Base-by-base conservation (phyloP, 2,329 filamentous ascomycete species). In the Aureobasidium melanogenum region DNA sequence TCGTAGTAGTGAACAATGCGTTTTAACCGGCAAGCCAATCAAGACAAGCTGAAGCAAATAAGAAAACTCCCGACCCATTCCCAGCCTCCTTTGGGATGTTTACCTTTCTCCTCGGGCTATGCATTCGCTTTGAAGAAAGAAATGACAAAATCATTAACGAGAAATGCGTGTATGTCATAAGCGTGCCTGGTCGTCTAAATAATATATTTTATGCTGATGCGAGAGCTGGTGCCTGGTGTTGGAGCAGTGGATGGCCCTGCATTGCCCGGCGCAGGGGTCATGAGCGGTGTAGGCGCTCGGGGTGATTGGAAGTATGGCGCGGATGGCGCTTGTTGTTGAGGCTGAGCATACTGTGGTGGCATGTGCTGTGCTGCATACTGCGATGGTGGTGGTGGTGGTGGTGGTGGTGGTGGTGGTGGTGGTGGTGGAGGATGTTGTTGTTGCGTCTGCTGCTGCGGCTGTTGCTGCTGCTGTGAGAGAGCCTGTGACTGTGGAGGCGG, bases 151-250 rank as follows among this genome's bases (percentile, higher is more conserved):
- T 26, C 30, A 41, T 28, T 32, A 57, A 56, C 28, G 26, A 22
- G 28, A 43, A 56, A 41, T 54, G 50, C 50, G 50, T 54, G 41
- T 22, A 38, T 56, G 52, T 56, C 52, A 56, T 56, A n/a, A 56
- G 36, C 36, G 50, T 54, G 36, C 36, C 28, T 54, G 36, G 19
- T 54, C 36, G 36, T 39, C 50, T 59, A 59, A 65, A 73, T 73
- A 41, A 73, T 73, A 60, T 73, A 71, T 63, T 70, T 68, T 62
- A 73, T 73, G 63, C 70, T 72, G 62, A 73, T 73, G 62, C 72
- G 54, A 48, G 63, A 64, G 17, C 43, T 48, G 12, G 60, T 48
- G 34, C 39, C 30, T 32, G 51, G 43, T 50, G 60, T 43, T 4
- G 60, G 34, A 12, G 48, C 34, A 26, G 28, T 39, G 22, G 59